These are phyloP conservation scores for Leptosphaerulina australis DNA, from an alignment of 2,329 filamentous ascomycete genomes.

Conservation along the genomic window DNA sequence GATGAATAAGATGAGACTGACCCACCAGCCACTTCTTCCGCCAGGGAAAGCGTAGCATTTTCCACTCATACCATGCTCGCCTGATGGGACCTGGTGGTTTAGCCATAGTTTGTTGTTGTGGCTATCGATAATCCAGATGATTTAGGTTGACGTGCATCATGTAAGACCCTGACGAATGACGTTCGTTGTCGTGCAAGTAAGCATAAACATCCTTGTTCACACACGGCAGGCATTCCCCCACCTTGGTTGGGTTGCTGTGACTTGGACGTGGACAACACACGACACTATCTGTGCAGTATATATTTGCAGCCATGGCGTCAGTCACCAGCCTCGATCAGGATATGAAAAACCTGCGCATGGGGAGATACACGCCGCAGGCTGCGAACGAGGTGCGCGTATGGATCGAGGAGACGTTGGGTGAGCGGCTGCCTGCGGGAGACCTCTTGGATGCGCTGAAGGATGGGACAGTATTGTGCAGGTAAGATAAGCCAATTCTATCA, in stretches of 20 bases:
- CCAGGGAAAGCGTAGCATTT: constrained; percentile 66
- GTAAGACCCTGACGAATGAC: constrained; percentile 11
- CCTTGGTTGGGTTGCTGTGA: constrained; percentile 9
- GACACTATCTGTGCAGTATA: constrained; percentile 20
- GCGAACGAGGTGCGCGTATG: constrained; percentile 83
- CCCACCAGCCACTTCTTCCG: constrained; percentile 64
- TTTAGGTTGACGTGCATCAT: constrained; percentile 8
- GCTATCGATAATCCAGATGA: constrained; percentile 4
- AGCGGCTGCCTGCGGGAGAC: constrained; percentile 73
- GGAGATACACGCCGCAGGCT: constrained; percentile 89
- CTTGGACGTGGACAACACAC: constrained; percentile 8
- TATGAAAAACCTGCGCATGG: constrained; percentile 88
- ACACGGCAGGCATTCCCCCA: constrained; percentile 23
- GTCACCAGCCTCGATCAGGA: constrained; percentile 94
- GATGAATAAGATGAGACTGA: constrained; percentile 40
- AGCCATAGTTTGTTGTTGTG: constrained; percentile 42
- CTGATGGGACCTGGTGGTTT: constrained; percentile 46
- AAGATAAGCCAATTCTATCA: constrained; percentile 22
- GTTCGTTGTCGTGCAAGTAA: neutral
- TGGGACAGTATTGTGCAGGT: constrained; percentile 92
- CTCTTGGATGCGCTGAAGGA: constrained; percentile 87
- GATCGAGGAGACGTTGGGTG: constrained; percentile 82
- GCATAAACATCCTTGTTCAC: constrained; percentile 12
- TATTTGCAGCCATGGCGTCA: constrained; percentile 73
- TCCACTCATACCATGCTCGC: constrained; percentile 67